These are phyloP conservation scores for Symbiodinium natans DNA, from an alignment of 73 alveolate species.

Conservation along the genomic window DNA sequence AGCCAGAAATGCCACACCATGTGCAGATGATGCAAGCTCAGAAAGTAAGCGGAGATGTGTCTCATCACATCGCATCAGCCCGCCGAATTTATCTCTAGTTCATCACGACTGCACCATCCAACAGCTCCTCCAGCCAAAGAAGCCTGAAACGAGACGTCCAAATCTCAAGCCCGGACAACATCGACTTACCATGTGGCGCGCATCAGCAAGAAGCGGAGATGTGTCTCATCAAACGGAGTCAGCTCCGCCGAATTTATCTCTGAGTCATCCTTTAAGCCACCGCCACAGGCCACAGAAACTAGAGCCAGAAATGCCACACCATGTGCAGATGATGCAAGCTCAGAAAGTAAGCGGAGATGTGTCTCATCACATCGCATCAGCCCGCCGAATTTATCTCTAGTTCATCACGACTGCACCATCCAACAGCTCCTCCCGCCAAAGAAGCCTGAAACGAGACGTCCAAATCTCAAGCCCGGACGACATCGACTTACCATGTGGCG, in stretches of 20 bases:
- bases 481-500: neutral
- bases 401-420: conserved; percentile 2
- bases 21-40: neutral
- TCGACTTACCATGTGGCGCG: neutral
- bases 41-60: conserved; percentile 50
- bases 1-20: neutral
- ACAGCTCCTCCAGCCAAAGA: neutral
- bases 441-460: neutral
- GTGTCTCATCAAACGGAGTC: too few species aligned
- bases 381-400: conserved; percentile 52
- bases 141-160: neutral
- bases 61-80: conserved; percentile 32
- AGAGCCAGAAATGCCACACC: neutral
- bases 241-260: conserved; percentile 27
- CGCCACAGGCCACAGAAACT: neutral
- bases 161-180: neutral
- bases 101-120: neutral
- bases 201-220: too few species aligned
- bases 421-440: neutral
- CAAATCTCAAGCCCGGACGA: neutral
- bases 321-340: neutral
- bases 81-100: conserved; percentile 38
- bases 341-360: conserved; percentile 66
- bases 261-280: conserved; percentile 21
- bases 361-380: conserved; percentile 6